These are phyloP conservation scores for Termitomyces sp. DNA, from an alignment of 768 basidiomycete genomes.

Conservation along the genomic window DNA sequence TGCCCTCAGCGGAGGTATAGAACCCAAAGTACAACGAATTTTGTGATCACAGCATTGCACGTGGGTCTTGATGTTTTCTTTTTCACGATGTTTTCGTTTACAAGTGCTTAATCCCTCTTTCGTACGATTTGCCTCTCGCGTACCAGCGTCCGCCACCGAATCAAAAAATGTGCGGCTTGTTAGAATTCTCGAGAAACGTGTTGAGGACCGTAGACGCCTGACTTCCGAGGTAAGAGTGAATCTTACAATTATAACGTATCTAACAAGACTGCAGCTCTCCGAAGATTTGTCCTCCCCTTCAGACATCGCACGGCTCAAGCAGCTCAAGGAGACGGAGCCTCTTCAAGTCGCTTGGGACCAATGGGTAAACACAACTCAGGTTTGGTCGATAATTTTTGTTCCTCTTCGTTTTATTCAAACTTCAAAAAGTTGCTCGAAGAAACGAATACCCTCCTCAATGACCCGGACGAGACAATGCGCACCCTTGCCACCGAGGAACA, in stretches of 20 bases:
- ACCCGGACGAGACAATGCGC: conserved; percentile 73
- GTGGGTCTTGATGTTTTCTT: conserved; percentile 1
- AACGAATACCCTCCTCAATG: conserved; percentile 54
- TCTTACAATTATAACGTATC: neutral
- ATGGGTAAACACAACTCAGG: conserved; percentile 54
- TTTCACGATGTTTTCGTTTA: neutral
- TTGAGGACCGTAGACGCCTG: conserved; percentile 42
- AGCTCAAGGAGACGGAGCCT: conserved; percentile 64
- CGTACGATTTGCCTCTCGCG: conserved; percentile 4
- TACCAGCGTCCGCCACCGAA: conserved; percentile 6
- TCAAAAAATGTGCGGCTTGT: conserved; percentile 45
- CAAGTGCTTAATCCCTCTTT: conserved; percentile 2
- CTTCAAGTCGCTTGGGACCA: conserved; percentile 63
- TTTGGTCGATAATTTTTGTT: conserved; percentile 23
- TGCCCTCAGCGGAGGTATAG: neutral
- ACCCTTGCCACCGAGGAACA: conserved; percentile 69
- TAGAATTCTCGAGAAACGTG: conserved; percentile 45
- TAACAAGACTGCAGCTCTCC: conserved; percentile 35
- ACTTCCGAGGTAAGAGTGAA: conserved; percentile 32
- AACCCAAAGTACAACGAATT: neutral
- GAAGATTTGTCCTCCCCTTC: conserved; percentile 46
- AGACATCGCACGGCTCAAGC: conserved; percentile 53
- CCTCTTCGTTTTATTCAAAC: neutral
- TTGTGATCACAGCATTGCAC: neutral
- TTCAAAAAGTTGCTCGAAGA: conserved; percentile 60